These are phyloP conservation scores for Tripidium arundinaceum DNA, from an alignment of 202 grass and related monocot genomes.

Conservation along the genomic window DNA sequence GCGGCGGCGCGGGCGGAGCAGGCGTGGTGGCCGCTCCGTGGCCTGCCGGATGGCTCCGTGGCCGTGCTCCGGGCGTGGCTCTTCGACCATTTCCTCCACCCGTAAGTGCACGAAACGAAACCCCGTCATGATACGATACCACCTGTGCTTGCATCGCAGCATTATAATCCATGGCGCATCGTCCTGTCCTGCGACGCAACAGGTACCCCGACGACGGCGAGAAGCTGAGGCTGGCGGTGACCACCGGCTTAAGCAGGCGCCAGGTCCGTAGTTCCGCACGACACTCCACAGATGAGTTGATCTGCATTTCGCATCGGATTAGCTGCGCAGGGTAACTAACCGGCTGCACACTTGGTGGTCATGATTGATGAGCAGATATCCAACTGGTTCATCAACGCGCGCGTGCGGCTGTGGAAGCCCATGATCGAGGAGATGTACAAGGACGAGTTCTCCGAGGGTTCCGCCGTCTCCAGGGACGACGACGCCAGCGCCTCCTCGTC, in stretches of 20 bases:
- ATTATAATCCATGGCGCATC: neutral
- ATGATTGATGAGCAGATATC: slow-evolving; percentile 34
- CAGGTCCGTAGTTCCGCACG: slow-evolving; percentile 44
- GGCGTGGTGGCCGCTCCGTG: slow-evolving; percentile 70
- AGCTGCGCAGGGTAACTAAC: neutral
- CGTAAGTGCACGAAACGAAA: slow-evolving; percentile 46
- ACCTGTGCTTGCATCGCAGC: neutral
- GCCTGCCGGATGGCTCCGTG: slow-evolving; percentile 73
- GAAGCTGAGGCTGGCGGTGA: slow-evolving; percentile 80
- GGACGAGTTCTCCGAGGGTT: slow-evolving; percentile 45
- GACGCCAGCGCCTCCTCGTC: slow-evolving; percentile 17
- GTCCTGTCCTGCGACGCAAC: neutral
- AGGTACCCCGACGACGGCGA: slow-evolving; percentile 87
- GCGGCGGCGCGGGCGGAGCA: too few relatives aligned
- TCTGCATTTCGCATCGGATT: neutral
- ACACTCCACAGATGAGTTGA: neutral
- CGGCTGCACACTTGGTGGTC: neutral
- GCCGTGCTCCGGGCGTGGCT: slow-evolving; percentile 86
- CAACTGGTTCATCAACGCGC: too few relatives aligned
- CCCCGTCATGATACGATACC: neutral
- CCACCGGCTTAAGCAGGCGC: slow-evolving; percentile 69
- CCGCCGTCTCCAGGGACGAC: neutral
- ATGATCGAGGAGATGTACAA: slow-evolving; percentile 78
- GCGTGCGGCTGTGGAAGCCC: slow-evolving; percentile 73
- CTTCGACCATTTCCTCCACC: slow-evolving; percentile 92